A percentile compares a stretch with the other conserved stretches of the same genome.
These are phyloP conservation scores for Cylindrodendrum hubeiense DNA, from an alignment of 2,329 filamentous ascomycete species.

Conservation along the genomic window DNA sequence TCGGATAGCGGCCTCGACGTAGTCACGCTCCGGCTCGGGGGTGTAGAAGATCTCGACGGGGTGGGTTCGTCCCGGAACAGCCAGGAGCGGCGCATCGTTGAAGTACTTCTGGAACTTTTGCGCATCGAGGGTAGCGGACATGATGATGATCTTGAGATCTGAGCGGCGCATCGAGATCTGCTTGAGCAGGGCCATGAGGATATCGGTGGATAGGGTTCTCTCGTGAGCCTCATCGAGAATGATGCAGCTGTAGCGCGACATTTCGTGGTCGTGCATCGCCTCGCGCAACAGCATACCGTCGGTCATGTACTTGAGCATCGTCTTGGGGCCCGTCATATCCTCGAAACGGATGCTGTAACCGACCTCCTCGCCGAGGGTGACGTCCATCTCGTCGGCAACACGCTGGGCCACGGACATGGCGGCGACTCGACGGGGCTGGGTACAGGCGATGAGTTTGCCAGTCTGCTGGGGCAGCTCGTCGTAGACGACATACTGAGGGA, in stretches of 20 bases:
- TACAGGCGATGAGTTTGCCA: conserved; percentile 94
- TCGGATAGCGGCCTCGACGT: conserved; percentile 93
- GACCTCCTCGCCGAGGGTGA: conserved; percentile 91
- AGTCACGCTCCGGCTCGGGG: conserved; percentile 94
- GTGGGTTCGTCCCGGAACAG: conserved; percentile 94
- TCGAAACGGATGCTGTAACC: conserved; percentile 99
- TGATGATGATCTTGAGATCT: conserved; percentile 98
- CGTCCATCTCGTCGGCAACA: conserved; percentile 97
- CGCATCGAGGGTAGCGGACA: conserved; percentile 97
- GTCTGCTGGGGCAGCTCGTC: conserved; percentile 92
- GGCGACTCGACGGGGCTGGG: conserved; percentile 95
- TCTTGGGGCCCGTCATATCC: conserved; percentile 89
- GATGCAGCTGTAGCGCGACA: conserved; percentile 95
- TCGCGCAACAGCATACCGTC: conserved; percentile 98
- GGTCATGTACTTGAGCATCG: conserved; percentile 99
- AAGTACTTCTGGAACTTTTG: conserved; percentile 99
- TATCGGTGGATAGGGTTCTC: conserved; percentile 95
- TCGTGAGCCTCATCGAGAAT: conserved; percentile 99
- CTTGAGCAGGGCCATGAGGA: conserved; percentile 96
- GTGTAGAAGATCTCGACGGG: conserved; percentile 99
- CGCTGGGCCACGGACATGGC: conserved; percentile 99
- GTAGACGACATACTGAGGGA: conserved; percentile 97
- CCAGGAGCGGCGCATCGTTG: conserved; percentile 90
- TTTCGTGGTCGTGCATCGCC: conserved; percentile 94
- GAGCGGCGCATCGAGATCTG: conserved; percentile 84